Evolutionary conservation across 1,284 basidiomycete genomes (phyloP).

Genomic region (Cryptococcus sp.): DNA sequence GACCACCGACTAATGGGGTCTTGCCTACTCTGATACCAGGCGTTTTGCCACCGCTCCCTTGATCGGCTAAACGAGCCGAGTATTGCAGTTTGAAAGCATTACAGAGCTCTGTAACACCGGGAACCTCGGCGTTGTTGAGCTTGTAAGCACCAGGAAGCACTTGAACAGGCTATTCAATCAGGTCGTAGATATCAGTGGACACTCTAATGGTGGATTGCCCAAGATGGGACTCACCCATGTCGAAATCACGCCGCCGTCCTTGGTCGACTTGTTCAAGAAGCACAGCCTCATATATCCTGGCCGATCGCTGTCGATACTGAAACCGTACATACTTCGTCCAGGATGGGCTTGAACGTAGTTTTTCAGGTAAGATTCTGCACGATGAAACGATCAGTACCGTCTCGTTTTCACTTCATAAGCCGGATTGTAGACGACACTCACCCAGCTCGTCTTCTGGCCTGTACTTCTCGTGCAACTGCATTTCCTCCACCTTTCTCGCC

Average conservation of each 20-base stretch:
- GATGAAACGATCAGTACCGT: background rate
- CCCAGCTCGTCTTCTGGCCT: slow-evolving; percentile 86
- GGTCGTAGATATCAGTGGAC: slow-evolving; percentile 10
- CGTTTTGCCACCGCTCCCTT: slow-evolving; percentile 67
- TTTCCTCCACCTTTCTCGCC: slow-evolving; percentile 88
- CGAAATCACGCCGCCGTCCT: slow-evolving; percentile 61
- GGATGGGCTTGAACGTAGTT: slow-evolving; percentile 92
- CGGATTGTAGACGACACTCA: slow-evolving; percentile 57
- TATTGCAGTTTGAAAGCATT: slow-evolving; percentile 93
- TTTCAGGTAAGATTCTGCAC: slow-evolving; percentile 78
- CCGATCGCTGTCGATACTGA: slow-evolving; percentile 83
- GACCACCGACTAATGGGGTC: slow-evolving; percentile 61
- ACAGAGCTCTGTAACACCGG: slow-evolving; percentile 86
- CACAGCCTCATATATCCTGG: slow-evolving; percentile 93
- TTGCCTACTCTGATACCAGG: slow-evolving; percentile 61
- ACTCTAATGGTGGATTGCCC: background rate
- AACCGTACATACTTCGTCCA: slow-evolving; percentile 92
- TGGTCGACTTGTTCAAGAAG: slow-evolving; percentile 88
- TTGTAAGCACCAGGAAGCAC: slow-evolving; percentile 88
- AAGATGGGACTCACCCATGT: slow-evolving; percentile 69
- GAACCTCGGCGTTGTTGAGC: slow-evolving; percentile 81
- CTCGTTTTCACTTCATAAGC: background rate
- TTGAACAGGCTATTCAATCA: slow-evolving; percentile 68
- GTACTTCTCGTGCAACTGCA: slow-evolving; percentile 96
- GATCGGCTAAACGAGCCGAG: slow-evolving; percentile 37